Conservation (phyloP, 495 filamentous ascomycete genomes). For the Chaetomium cochliodes region DNA sequence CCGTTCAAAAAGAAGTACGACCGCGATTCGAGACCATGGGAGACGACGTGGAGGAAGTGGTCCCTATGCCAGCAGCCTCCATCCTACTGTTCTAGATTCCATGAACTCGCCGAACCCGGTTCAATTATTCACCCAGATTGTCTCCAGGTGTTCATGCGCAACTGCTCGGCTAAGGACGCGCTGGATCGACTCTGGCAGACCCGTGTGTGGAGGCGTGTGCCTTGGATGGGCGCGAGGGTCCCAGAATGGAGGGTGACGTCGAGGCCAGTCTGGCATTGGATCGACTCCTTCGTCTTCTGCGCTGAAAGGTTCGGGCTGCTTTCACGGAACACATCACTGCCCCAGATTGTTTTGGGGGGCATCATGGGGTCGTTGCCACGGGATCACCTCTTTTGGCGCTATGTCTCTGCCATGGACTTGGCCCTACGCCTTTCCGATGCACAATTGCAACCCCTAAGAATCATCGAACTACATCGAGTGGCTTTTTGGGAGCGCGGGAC, state of each 20-base stretch:
- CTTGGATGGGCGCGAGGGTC: not conserved
- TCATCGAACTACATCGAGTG: not conserved
- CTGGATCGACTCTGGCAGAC: slow-evolving; percentile 9
- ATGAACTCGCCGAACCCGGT: not conserved
- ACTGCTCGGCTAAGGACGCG: slow-evolving; percentile 9
- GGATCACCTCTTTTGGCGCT: not conserved
- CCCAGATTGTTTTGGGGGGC: not conserved
- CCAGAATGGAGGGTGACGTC: not conserved
- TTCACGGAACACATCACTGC: not conserved
- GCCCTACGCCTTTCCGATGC: not conserved
- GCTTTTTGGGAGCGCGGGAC: slow-evolving; percentile 5
- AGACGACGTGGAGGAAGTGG: not conserved
- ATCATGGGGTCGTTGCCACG: not conserved
- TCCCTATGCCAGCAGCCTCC: not conserved
- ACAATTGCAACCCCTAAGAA: not conserved
- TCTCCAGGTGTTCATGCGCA: slow-evolving; percentile 5
- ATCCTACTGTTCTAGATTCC: not conserved
- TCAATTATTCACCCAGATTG: not conserved
- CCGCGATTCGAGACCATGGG: not conserved
- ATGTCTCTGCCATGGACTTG: not conserved
- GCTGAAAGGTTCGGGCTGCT: not conserved
- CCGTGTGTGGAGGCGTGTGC: not conserved
- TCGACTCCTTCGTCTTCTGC: not conserved
- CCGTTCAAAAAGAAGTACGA: not conserved
- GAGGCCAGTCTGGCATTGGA: not conserved